Evolutionary conservation across 805 yeast species (phyloP).

Genomic region (Starmera caribaea): DNA sequence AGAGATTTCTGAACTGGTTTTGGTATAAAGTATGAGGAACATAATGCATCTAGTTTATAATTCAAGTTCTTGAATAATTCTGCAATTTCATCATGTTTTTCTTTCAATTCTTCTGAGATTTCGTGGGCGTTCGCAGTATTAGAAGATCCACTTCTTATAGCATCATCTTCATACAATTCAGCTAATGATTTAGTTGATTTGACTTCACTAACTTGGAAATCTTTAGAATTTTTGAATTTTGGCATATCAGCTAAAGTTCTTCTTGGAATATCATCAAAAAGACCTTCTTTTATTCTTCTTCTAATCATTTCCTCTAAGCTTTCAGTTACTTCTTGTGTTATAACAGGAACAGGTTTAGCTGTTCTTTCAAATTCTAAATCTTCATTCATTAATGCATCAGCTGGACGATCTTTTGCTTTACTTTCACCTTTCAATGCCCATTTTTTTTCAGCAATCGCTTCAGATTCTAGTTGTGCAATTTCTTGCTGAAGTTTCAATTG

Average conservation of each 20-base stretch:
- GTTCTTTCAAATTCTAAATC: constrained; percentile 86
- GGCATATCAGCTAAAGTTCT: constrained; percentile 59
- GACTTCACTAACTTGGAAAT: constrained; percentile 66
- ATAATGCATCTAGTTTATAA: constrained; percentile 74
- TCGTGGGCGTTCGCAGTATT: constrained; percentile 21
- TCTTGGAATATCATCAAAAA: constrained; percentile 79
- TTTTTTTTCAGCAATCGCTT: constrained; percentile 79
- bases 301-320: constrained; percentile 81
- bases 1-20: constrained; percentile 74
- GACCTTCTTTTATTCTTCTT: constrained; percentile 62
- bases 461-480: constrained; percentile 72
- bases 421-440: constrained; percentile 97
- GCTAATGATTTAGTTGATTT: constrained; percentile 86
- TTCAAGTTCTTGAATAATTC: constrained; percentile 52
- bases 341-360: constrained; percentile 92
- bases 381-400: constrained; percentile 74
- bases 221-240: constrained; percentile 43
- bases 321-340: constrained; percentile 82
- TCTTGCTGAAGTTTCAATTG: constrained; percentile 69
- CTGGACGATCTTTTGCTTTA: constrained; percentile 68
- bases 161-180: constrained; percentile 85
- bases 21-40: constrained; percentile 94
- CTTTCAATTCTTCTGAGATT: constrained; percentile 52
- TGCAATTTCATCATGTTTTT: constrained; percentile 71
- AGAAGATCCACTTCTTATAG: constrained; percentile 35